Base-by-base conservation (phyloP, 306 rosid genomes). In the Arachis hypogaea region DNA sequence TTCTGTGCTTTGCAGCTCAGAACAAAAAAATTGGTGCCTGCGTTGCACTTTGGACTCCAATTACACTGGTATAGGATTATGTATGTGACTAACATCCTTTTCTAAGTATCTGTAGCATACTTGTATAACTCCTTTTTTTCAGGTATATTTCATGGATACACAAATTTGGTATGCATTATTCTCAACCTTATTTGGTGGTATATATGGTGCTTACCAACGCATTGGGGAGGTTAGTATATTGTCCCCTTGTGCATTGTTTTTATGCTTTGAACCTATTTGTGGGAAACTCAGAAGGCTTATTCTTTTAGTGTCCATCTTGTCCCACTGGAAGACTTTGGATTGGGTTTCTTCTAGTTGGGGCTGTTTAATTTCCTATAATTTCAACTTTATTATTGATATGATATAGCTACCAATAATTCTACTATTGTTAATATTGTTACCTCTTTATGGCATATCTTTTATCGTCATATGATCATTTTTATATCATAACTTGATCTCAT, bases 91-190 rank as follows among this genome's bases (percentile, higher is more conserved):
- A 28, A 7, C 63, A 12, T 74, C 61, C 44, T 75, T 33, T 43
- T 63, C 40, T 66, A 11, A 22, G 28, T 22, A 22, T 54, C 18
- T 7, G 12, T 18, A 14, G 72, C 22, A 45, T 77, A 55, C 28
- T 60, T 66, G 51, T 74, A n/a, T 33, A 72, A 5, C 50, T 43
- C 47, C 43, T 40, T 81, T 64, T 75, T 9, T 46, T 63, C 57
- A 94, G 99, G 99, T 94, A 68, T 94, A 94, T 79, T 94, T 94
- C 76, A 94, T 94, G 99, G 99, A 94, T 85, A 75, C 96, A 66
- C 98, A 94, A 83, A 94, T 94, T 77, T 94, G 99, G 99, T 94
- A 94, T 82, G 99, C 99, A 67, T 92, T 94, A 80, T 94, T 89
- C 87, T 94, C 98, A 9, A 94, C 99, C 46, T 78, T 94, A 82